phyloP scores from a whole-genome alignment of 768 basidiomycete genomes.

The Xerocomus potaroensis region DNA sequence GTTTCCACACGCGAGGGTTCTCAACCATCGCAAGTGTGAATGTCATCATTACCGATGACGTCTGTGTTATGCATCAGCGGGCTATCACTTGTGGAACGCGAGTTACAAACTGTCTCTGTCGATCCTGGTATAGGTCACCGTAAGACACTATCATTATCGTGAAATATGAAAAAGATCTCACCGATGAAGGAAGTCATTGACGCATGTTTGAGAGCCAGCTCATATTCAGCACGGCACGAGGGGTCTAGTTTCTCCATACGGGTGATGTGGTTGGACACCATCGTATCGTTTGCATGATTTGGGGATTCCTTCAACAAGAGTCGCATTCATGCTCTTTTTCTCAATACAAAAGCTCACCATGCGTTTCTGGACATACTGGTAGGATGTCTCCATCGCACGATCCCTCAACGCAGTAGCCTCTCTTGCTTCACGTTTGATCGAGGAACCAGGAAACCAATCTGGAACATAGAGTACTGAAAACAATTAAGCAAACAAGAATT shows the following conservation, averaged over 20 bases:
- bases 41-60: neutral
- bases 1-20: constrained; percentile 11
- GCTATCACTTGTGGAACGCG: too few relatives aligned
- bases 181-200: constrained; percentile 11
- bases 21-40: constrained; percentile 12
- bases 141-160: neutral
- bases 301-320: neutral
- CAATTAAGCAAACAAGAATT: neutral
- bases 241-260: constrained; percentile 16
- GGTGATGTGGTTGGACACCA: constrained; percentile 13
- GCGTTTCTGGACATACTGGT: constrained; percentile 22
- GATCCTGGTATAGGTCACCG: neutral
- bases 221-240: constrained; percentile 1
- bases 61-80: constrained; percentile 1
- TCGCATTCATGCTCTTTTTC: too few relatives aligned
- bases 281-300: neutral
- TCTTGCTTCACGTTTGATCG: constrained; percentile 31
- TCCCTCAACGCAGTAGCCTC: neutral
- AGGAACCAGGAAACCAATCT: constrained; percentile 40
- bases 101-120: constrained; percentile 6
- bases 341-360: constrained; percentile 18
- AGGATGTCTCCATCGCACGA: constrained; percentile 16
- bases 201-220: constrained; percentile 4
- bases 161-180: neutral
- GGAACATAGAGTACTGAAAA: constrained; percentile 7